A percentile compares a stretch with the other conserved stretches of the same genome.
phyloP scores from a whole-genome alignment of 192 early-diverging fungal genomes.

The Lunasporangiospora selenospora region DNA sequence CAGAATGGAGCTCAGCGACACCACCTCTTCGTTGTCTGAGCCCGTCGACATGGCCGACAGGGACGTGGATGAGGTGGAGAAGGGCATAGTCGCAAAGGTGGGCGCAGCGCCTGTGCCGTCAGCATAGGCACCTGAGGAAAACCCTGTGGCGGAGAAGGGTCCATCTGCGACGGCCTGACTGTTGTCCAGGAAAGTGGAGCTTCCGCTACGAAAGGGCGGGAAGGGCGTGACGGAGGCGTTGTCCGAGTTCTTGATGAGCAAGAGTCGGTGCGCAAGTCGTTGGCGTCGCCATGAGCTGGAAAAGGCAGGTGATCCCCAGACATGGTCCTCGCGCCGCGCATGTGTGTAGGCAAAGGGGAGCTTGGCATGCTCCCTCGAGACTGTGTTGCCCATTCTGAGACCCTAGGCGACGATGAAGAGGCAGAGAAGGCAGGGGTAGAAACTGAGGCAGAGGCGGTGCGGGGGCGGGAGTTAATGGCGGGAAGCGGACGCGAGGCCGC shows the following conservation, averaged over 20 bases:
- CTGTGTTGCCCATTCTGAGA: constrained; percentile 16
- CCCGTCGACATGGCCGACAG: background rate
- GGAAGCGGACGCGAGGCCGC: background rate
- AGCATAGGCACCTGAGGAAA: background rate
- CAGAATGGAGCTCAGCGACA: constrained; percentile 41
- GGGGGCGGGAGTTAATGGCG: background rate
- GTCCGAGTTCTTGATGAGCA: constrained; percentile 22
- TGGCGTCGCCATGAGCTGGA: constrained; percentile 7
- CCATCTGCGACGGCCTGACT: no score
- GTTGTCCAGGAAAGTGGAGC: background rate
- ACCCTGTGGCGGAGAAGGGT: no score
- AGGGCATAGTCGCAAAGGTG: no score
- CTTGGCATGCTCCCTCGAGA: constrained; percentile 40
- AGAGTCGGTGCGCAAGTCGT: constrained; percentile 26
- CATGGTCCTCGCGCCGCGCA: constrained; percentile 27
- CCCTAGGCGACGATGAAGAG: background rate
- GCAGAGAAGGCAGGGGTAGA: background rate
- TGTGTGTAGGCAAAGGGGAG: constrained; percentile 42
- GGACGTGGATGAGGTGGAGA: no score
- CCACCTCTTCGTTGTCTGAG: constrained; percentile 19
- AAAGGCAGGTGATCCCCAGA: background rate
- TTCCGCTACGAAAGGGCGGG: constrained; percentile 2
- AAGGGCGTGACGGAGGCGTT: constrained; percentile 23
- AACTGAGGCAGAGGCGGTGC: background rate
- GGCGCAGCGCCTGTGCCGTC: no score